phyloP scores from a whole-genome alignment of 1,139 yeast genomes.

The Zygosaccharomyces pseudobailii region DNA sequence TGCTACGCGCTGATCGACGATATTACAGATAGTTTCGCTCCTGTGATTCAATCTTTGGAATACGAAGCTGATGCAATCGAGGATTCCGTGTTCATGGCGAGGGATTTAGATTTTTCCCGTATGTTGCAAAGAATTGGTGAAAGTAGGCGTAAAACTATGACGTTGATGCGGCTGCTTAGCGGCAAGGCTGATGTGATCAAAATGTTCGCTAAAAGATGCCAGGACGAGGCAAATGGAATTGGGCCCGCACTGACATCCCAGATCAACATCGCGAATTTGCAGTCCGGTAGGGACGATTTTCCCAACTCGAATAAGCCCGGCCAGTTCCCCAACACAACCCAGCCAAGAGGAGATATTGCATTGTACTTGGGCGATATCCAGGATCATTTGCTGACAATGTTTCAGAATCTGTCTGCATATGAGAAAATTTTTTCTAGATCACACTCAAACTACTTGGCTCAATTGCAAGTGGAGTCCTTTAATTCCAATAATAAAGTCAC shows the following conservation, averaged over 20 bases:
- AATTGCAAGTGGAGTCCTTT: conserved; percentile 87
- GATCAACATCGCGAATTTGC: conserved; percentile 36
- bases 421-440: conserved; percentile 91
- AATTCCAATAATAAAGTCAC: conserved; percentile 80
- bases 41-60: conserved; percentile 80
- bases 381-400: conserved; percentile 96
- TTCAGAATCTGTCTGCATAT: conserved; percentile 79
- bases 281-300: conserved; percentile 11
- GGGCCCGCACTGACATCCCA: conserved; percentile 37
- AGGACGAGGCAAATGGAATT: conserved; percentile 48
- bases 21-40: conserved; percentile 90
- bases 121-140: conserved; percentile 85
- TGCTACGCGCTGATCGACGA: conserved; percentile 93
- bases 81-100: conserved; percentile 66
- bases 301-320: not conserved
- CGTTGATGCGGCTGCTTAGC: conserved; percentile 79
- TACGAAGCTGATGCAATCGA: conserved; percentile 90
- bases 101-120: conserved; percentile 59
- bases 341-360: conserved; percentile 79
- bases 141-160: conserved; percentile 86
- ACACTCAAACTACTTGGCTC: conserved; percentile 89
- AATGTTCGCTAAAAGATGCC: conserved; percentile 96
- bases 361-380: conserved; percentile 94
- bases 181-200: conserved; percentile 97
- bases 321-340: conserved; percentile 37